A percentile compares a stretch with the other conserved stretches of the same genome.
Conservation (phyloP, 1,139 yeast genomes). For the Diutina rugosa region DNA sequence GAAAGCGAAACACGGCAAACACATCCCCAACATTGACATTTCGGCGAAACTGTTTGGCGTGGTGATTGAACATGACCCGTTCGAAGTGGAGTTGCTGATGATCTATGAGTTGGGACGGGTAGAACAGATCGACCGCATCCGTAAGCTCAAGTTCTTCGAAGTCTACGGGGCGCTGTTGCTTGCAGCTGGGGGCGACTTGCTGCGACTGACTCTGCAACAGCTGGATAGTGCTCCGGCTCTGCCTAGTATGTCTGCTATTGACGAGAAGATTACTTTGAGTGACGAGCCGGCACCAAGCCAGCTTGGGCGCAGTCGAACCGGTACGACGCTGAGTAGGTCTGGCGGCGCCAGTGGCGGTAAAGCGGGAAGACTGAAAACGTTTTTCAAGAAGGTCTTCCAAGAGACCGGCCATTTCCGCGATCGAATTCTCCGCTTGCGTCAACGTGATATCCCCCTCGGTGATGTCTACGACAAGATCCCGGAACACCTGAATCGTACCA, state of each 20-base stretch:
- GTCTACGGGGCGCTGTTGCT: slow-evolving; percentile 8
- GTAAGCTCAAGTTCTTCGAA: slow-evolving; percentile 19
- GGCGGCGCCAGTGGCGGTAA: not conserved
- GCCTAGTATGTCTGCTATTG: slow-evolving; percentile 1
- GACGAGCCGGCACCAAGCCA: slow-evolving; percentile 1
- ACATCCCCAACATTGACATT: slow-evolving; percentile 15
- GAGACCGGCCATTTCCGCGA: slow-evolving; percentile 1
- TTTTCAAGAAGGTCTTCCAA: not conserved
- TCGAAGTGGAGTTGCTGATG: slow-evolving; percentile 26
- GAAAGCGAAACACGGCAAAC: slow-evolving; percentile 14
- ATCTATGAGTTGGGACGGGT: slow-evolving; percentile 25
- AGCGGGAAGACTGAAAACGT: not conserved
- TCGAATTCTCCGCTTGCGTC: not conserved
- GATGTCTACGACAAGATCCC: not conserved
- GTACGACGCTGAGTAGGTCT: not conserved
- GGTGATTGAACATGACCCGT: slow-evolving; percentile 28
- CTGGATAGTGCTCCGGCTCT: not conserved
- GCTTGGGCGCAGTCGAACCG: not conserved
- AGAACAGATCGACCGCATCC: slow-evolving; percentile 23
- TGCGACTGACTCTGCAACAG: not conserved
- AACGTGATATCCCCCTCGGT: not conserved
- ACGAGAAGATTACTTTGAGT: slow-evolving; percentile 7
- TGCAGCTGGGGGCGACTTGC: not conserved
- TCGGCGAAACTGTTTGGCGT: slow-evolving; percentile 15
- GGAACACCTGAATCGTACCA: not conserved